phyloP scores from a whole-genome alignment of 2,329 filamentous ascomycete species.

The Phialemoniopsis sp. region DNA sequence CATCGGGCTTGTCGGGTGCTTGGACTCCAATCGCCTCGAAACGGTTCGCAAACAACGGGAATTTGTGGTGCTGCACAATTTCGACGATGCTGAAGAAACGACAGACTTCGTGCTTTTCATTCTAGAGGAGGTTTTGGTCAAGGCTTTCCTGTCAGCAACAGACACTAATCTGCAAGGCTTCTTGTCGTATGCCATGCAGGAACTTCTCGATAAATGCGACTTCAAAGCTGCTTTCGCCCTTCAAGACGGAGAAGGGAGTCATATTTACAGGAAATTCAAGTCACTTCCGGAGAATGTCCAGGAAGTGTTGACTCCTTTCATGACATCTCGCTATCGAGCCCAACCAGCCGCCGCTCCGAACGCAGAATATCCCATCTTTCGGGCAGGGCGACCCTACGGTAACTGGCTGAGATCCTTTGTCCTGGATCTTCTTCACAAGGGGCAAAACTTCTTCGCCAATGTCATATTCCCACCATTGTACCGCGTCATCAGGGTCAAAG shows the following conservation, averaged over 20 bases:
- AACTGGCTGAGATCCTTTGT: constrained; percentile 80
- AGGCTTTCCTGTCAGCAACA: constrained; percentile 84
- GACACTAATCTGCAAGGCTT: constrained; percentile 88
- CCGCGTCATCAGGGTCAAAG: constrained; percentile 79
- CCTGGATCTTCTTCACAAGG: constrained; percentile 75
- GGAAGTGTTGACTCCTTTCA: constrained; percentile 82
- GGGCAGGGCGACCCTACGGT: constrained; percentile 61
- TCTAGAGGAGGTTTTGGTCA: constrained; percentile 82
- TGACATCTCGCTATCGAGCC: constrained; percentile 78
- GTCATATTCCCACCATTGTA: constrained; percentile 78
- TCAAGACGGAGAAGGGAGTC: constrained; percentile 44
- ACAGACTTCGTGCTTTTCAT: constrained; percentile 83
- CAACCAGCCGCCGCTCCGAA: constrained; percentile 53
- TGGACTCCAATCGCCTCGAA: constrained; percentile 89
- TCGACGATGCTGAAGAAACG: constrained; percentile 71
- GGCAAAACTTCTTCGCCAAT: constrained; percentile 68
- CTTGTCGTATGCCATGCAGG: constrained; percentile 91
- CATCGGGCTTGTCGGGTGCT: constrained; percentile 82
- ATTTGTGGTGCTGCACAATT: constrained; percentile 87
- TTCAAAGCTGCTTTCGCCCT: constrained; percentile 55
- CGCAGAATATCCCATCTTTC: constrained; percentile 76
- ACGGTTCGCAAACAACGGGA: constrained; percentile 71
- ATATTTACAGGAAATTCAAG: constrained; percentile 71
- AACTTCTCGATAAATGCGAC: constrained; percentile 74
- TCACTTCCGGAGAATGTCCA: constrained; percentile 72